A percentile compares a stretch with the other conserved stretches of the same genome.
Conservation (phyloP, 2,329 filamentous ascomycete species). For the Aspergillus novoparasiticus region DNA sequence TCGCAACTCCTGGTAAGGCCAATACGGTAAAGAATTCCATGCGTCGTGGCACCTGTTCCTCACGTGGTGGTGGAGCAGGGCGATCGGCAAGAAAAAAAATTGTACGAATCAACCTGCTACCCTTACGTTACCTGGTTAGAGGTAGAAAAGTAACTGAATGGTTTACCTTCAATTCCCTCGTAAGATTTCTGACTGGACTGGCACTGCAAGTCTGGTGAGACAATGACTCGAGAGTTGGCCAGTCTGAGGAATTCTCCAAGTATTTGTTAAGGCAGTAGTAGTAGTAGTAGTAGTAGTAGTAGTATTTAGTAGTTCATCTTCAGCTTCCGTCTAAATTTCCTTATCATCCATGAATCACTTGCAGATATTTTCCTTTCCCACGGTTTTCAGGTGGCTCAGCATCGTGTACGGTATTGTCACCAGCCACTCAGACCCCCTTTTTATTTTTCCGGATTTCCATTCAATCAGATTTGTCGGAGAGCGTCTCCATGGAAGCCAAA, state of each 20-base stretch:
- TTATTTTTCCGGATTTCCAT: not conserved
- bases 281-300: no score
- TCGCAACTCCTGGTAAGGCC: not conserved
- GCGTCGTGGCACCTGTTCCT: not conserved
- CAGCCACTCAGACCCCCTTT: not conserved
- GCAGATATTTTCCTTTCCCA: not conserved
- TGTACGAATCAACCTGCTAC: not conserved
- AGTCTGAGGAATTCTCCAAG: not conserved
- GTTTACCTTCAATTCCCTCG: not conserved
- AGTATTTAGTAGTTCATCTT: not conserved
- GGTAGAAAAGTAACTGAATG: not conserved
- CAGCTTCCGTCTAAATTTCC: not conserved
- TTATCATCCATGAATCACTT: not conserved
- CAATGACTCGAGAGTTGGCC: not conserved
- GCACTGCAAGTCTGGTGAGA: not conserved
- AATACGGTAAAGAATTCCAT: not conserved
- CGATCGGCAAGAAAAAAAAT: not conserved
- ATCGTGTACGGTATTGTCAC: not conserved
- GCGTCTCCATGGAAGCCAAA: conserved; percentile 2
- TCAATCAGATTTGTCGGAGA: not conserved
- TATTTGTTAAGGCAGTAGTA: not conserved
- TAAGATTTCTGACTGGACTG: not conserved
- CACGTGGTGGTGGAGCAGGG: conserved; percentile 2
- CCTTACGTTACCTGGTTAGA: not conserved
- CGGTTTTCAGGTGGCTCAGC: not conserved